A percentile compares a stretch with the other conserved stretches of the same genome.
Conservation (phyloP, 352 stramenopile genomes). For the Phytopythium mirpurense region DNA sequence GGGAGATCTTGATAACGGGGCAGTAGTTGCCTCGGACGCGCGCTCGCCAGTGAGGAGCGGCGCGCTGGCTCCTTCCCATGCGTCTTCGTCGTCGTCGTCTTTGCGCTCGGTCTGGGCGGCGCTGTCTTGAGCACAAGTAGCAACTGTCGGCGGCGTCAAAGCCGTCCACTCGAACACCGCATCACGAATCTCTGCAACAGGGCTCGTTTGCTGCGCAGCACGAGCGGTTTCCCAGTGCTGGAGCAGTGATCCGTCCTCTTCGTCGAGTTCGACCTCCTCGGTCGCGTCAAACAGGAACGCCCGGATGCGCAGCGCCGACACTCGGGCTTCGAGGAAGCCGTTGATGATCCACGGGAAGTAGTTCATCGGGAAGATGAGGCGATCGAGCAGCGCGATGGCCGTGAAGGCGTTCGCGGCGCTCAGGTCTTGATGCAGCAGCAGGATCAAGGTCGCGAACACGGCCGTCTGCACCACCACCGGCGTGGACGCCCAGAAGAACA, state of each 20-base stretch:
- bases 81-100: neutral
- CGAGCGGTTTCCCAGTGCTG: neutral
- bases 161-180: constrained; percentile 24
- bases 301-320: constrained; percentile 77
- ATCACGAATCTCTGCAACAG: constrained; percentile 19
- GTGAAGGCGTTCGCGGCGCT: constrained; percentile 82
- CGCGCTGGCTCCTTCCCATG: neutral
- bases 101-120: neutral
- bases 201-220: neutral
- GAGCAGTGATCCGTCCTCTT: neutral
- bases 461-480: constrained; percentile 84
- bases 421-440: constrained; percentile 51
- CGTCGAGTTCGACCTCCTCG: neutral
- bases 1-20: neutral
- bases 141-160: neutral
- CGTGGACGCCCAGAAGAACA: constrained; percentile 89
- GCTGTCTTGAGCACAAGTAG: neutral
- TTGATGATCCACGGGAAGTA: constrained; percentile 92
- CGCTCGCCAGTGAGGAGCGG: neutral
- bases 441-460: constrained; percentile 77
- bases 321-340: constrained; percentile 77
- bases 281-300: constrained; percentile 51
- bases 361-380: constrained; percentile 90
- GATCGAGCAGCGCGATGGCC: constrained; percentile 81
- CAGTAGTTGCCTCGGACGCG: neutral